phyloP scores from a whole-genome alignment of 1,284 basidiomycete species.

The Marasmius fiardii region DNA sequence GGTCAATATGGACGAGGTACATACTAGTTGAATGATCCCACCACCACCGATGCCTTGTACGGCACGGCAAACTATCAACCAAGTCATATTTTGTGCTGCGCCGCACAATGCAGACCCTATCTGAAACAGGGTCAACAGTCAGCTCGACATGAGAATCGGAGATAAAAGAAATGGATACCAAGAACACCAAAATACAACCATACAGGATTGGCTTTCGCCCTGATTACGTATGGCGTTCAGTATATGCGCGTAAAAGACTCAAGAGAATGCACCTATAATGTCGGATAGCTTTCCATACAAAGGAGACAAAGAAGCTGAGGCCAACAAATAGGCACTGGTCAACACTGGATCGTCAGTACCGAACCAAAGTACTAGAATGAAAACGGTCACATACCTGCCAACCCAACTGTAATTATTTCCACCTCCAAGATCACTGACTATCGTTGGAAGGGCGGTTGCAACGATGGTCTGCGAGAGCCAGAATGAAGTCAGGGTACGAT shows the following conservation, averaged over 20 bases:
- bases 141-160: constrained; percentile 2
- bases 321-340: constrained; percentile 67
- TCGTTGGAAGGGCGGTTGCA: constrained; percentile 79
- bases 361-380: neutral
- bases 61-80: constrained; percentile 72
- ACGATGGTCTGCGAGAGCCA: constrained; percentile 57
- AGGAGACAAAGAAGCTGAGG: constrained; percentile 65
- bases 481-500: constrained; percentile 2
- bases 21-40: constrained; percentile 58
- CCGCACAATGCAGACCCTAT: constrained; percentile 81
- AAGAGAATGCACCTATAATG: constrained; percentile 29
- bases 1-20: constrained; percentile 6
- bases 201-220: constrained; percentile 79
- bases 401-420: constrained; percentile 75
- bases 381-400: constrained; percentile 50
- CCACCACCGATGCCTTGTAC: constrained; percentile 85
- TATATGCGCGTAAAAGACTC: neutral
- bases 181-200: constrained; percentile 63
- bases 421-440: constrained; percentile 66
- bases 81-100: constrained; percentile 75
- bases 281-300: constrained; percentile 66
- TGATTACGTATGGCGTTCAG: constrained; percentile 11
- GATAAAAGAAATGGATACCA: constrained; percentile 36
- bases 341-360: neutral
- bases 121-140: constrained; percentile 26